These are phyloP conservation scores for Citrullus colocynthis DNA, from an alignment of 306 rosid genomes.

Conservation along the genomic window DNA sequence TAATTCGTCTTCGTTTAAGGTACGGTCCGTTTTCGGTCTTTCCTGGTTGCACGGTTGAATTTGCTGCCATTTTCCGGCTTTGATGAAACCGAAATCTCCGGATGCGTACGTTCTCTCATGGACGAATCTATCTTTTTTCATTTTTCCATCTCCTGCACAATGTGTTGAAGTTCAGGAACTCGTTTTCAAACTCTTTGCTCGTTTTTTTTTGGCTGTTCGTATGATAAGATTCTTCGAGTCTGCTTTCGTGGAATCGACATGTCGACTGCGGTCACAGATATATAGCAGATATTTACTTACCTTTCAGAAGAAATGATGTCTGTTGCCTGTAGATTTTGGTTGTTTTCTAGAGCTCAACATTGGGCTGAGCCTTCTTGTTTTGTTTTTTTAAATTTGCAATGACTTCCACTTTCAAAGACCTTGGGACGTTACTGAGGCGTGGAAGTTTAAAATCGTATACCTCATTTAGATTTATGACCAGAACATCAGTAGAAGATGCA, in stretches of 20 bases:
- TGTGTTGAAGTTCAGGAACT: not conserved
- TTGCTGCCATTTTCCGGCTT: not conserved
- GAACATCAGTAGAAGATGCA: not conserved
- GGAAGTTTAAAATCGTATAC: not conserved
- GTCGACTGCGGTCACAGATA: not conserved
- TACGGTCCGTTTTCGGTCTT: not conserved
- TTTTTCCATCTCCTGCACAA: not conserved
- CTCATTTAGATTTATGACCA: not conserved
- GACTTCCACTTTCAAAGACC: not conserved
- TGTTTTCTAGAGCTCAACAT: not conserved
- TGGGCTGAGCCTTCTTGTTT: not conserved
- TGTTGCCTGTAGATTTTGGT: not conserved
- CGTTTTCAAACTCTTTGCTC: not conserved
- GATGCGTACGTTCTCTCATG: not conserved
- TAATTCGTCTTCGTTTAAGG: conserved; percentile 5
- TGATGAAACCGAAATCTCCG: not conserved
- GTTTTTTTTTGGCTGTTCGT: not conserved
- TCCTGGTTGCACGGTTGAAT: not conserved
- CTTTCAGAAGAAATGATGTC: not conserved
- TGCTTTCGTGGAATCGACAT: not conserved
- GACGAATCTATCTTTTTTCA: not conserved
- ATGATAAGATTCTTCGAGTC: not conserved
- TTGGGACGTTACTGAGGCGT: not conserved
- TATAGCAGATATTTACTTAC: not conserved
- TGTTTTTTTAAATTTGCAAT: not conserved